Evolutionary conservation across 2,329 filamentous ascomycete genomes (phyloP), one percentile per base, ranked within the genome.

Genomic region (Clathrospora elynae): DNA sequence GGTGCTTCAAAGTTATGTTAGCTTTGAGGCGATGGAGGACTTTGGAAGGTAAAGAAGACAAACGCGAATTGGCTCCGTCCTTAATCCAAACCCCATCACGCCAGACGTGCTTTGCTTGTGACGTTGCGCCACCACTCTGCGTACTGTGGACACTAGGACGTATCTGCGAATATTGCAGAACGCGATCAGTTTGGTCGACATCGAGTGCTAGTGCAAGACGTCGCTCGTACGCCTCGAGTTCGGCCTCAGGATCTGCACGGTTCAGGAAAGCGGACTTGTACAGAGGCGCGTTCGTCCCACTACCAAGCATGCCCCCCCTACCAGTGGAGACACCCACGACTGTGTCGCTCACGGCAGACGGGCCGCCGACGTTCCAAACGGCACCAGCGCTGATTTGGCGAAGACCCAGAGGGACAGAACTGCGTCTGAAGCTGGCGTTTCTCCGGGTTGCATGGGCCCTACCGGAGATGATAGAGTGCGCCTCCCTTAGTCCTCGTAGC

Each of bases 181-280:
- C 74, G 49, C 82, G 82, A 17, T 79, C 76, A 19, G 81, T 76
- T 31, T 82, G 83, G 62, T 95, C 84, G 47, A 97, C 78, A n/a
- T 88, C 81, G 36, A 97, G 76, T 2, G 93, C 93, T 11, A 85
- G 75, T 6, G 91, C 90, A 41, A 99, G 72, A 18, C 90, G 83
- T 26, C 81, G 80, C 59, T 87, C 82, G 62, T 95, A 87, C 37
- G 81, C 83, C 42, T 86, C 81, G 9, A 78, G 72, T 26, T 89
- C 82, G 24, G 87, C 82, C 24, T 81, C 77, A 1, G 75, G 70
- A 23, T 75, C 75, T 14, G 67, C 63, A 37, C 70, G 72, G 25
- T 76, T 72, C 22, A 81, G 64, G 58, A 84, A 86, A 37, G 73
- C 75, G 31, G 79, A 82, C 20, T 72, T 75, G 62, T 81, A 80